Conservation (phyloP, 495 filamentous ascomycete species). For the Poronia punctata region DNA sequence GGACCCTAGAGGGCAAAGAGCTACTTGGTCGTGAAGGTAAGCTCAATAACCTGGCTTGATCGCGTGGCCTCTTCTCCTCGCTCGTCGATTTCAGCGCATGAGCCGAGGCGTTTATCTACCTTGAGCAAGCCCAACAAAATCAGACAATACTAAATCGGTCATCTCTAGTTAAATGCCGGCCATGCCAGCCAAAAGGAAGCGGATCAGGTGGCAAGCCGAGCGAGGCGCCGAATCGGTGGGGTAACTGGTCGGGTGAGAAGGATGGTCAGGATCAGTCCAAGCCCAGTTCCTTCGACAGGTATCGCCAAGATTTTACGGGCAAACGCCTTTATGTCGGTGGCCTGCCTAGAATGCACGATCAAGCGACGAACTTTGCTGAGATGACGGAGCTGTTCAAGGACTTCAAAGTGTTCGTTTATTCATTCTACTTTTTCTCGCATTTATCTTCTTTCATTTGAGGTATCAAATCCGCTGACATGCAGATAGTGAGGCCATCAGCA, state of each 20-base stretch:
- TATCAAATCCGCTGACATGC: constrained; percentile 9
- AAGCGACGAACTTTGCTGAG: constrained; percentile 44
- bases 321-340: constrained; percentile 58
- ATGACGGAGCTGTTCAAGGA: constrained; percentile 53
- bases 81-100: background rate
- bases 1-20: constrained; percentile 43
- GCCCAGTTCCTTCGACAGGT: constrained; percentile 7
- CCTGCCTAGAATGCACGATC: constrained; percentile 51
- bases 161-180: constrained; percentile 49
- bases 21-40: constrained; percentile 43
- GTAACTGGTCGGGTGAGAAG: constrained; percentile 29
- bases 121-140: background rate
- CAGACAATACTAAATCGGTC: background rate
- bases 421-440: constrained; percentile 2
- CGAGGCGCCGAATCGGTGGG: constrained; percentile 27
- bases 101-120: background rate
- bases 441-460: too few species aligned
- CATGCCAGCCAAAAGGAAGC: constrained; percentile 43
- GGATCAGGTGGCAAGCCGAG: constrained; percentile 11
- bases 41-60: too few species aligned
- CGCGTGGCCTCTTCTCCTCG: too few species aligned
- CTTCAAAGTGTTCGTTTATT: constrained; percentile 40
- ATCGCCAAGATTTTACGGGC: constrained; percentile 23
- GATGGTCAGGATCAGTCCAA: constrained; percentile 3
- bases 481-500: constrained; percentile 50